Base-by-base conservation (phyloP, 2,329 filamentous ascomycete species). In the Aspergillus flavus region DNA sequence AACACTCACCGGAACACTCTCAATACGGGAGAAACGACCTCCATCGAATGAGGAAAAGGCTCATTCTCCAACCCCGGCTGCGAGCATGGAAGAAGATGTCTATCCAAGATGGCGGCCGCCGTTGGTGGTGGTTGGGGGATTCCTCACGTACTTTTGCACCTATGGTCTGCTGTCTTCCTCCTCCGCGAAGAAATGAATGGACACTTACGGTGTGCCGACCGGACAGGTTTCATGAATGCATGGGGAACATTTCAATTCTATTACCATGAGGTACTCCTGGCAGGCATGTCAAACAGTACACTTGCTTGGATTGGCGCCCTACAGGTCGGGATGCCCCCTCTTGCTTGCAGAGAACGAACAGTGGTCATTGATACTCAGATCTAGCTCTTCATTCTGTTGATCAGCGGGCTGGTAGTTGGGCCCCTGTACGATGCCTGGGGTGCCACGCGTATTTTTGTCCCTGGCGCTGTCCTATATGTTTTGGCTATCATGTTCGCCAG, bases 381-480 rank as follows among this genome's bases (percentile, higher is more conserved):
- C 30, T 32, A 32, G 30, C 30, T 63, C 28, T 65, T 64, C 34
- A 57, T 65, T 26, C 36, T 64, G 34, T 59, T 64, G 21, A 26
- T 57, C 14, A 36, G 43, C 4, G 58, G 56, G 0, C 86, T 86
- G 0, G 68, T 90, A 4, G 81, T 87, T 16, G 89, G 89, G 1
- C 86, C 85, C 60, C 53, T 88, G 0, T 89, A 83, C 67, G 89
- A 91, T 69, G 84, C 80, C 61, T 85, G 86, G 64, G 89, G 89
- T 0, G 87, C 88, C 0, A 82, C 83, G 32, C 82, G 78, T 48
- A 76, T 90, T 0, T 71, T 86, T 3, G 39, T 83, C 1, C 71
- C 78, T 58, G 84, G 84, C 16, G 80, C 79, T 6, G 78, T 85
- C 64, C 68, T 43, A 14, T 59, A 50, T 14, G 57, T 48, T 10